Percentiles rank a stretch among this genome's conserved stretches.
Conservation (phyloP, 345 rosid species). For the Aegle marmelos region DNA sequence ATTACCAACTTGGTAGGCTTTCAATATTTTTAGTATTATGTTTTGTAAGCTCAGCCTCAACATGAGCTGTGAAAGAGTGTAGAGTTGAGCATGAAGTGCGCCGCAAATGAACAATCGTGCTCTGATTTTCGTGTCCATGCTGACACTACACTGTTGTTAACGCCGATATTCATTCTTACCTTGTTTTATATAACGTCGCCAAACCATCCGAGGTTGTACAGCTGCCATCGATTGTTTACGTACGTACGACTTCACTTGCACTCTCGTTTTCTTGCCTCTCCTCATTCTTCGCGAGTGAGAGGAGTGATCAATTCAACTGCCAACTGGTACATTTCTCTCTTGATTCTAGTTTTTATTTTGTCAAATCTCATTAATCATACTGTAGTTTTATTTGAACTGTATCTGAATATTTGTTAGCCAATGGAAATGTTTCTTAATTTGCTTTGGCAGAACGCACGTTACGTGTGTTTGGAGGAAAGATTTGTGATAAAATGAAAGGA, state of each 20-base stretch:
- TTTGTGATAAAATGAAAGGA: constrained; percentile 26
- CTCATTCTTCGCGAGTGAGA: no score
- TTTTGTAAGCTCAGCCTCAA: not conserved
- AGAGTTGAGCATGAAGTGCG: constrained; percentile 44
- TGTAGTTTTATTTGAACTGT: no score
- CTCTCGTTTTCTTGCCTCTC: not conserved
- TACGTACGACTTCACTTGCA: not conserved
- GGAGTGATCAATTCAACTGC: not conserved
- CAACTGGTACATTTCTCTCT: constrained; percentile 1
- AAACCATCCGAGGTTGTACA: not conserved
- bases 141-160: not conserved
- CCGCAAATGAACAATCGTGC: constrained; percentile 40
- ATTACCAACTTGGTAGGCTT: constrained; percentile 13
- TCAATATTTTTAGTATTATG: not conserved
- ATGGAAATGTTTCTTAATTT: not conserved
- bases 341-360: not conserved
- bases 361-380: not conserved
- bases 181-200: not conserved
- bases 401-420: not conserved
- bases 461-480: not conserved
- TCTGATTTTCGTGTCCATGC: constrained; percentile 19
- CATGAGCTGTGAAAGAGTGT: constrained; percentile 17
- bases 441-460: constrained; percentile 8
- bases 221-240: not conserved
- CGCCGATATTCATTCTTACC: not conserved